Evolutionary conservation across 2,329 filamentous ascomycete species (phyloP), one percentile per base, ranked within the genome.

Genomic region (Westerdykella aurantiaca): DNA sequence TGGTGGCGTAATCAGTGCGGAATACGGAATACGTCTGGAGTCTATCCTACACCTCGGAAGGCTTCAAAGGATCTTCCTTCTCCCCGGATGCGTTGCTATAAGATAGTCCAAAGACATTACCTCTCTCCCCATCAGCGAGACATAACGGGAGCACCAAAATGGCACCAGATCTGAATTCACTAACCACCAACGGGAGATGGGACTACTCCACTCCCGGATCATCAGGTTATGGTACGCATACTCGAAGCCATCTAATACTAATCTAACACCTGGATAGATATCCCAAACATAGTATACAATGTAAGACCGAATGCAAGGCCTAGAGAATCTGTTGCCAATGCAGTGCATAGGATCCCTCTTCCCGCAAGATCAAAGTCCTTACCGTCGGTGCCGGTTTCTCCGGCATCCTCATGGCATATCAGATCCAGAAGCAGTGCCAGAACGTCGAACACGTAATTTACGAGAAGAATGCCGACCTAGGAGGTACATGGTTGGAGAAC

Each of bases 301-400:
- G 57, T 59, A 23, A 44, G 49, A 42, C 31, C 33, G 10, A 14
- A 1, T 18, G 18, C 2, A 13, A 9, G 29, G 6, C 4, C 31
- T 13, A 23, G 5, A 34, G 12, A 37, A 37, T 29, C 13, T 25
- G 14, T 31, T 31, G 13, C 35, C 45, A 44, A 14, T 37, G 13
- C 10, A 29, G 25, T 9, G 6, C 13, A 7, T 29, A 47, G 45
- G 66, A 69, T 44, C 68, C 69, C 4, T 56, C 60, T 13, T 68
- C 68, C 37, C 67, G 71, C 10, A 72, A 69, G 48, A 45, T 77
- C 18, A 71, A 67, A 34, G 69, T 75, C 2, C 47, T 77, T 33
- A 74, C 69, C 7, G 73, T 76, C 42, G 73, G 73, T 23, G 73
- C 69, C 4, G 73, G 73, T 5, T 62, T 75, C 1, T 70, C 68